Evolutionary conservation across 192 early-diverging fungal species (phyloP).

Genomic region (Gonapodya prolifera): DNA sequence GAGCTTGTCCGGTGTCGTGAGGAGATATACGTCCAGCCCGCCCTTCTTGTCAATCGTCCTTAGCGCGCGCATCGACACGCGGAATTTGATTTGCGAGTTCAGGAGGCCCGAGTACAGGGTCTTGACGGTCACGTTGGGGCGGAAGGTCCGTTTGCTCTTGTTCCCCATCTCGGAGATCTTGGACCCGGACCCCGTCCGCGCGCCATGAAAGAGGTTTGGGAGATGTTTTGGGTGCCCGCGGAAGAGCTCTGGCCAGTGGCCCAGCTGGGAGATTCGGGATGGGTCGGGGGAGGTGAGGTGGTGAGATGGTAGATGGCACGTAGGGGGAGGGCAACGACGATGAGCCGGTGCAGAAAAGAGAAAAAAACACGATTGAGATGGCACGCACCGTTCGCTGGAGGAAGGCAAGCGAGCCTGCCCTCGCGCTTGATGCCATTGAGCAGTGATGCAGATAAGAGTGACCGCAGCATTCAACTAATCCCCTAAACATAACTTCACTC

Average conservation of each 20-base stretch:
- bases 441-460: neutral
- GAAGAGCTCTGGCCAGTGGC: slow-evolving; percentile 1
- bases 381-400: neutral
- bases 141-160: slow-evolving; percentile 40
- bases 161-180: neutral
- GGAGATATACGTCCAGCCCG: slow-evolving; percentile 61
- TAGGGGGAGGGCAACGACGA: neutral
- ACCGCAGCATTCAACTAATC: too few relatives aligned
- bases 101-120: slow-evolving; percentile 52
- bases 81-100: slow-evolving; percentile 35
- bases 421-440: neutral
- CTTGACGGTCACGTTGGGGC: slow-evolving; percentile 61
- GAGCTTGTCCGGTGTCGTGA: slow-evolving; percentile 11
- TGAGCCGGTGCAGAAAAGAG: neutral
- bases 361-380: neutral
- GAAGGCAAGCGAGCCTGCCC: neutral
- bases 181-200: neutral
- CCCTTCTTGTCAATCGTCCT: slow-evolving; percentile 76
- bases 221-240: neutral
- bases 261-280: slow-evolving; percentile 4
- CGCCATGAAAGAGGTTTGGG: neutral
- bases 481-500: too few relatives aligned
- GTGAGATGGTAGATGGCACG: neutral
- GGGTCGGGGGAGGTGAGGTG: neutral
- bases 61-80: slow-evolving; percentile 52